Conservation (phyloP, 2,329 filamentous ascomycete genomes). For the Pestalotiopsis sp. region DNA sequence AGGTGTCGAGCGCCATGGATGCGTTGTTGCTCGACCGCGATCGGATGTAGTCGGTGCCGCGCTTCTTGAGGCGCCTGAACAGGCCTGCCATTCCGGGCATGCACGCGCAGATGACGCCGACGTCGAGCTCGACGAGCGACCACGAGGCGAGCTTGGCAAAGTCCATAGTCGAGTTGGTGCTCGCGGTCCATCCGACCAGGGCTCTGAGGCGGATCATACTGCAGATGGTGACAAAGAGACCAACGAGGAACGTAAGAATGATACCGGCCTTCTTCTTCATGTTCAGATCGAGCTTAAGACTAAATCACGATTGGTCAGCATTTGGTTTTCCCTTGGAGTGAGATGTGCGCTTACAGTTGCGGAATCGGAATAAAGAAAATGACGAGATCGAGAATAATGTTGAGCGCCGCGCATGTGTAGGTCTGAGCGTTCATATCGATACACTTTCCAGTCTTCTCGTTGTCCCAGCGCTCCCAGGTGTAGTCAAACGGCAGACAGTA, state of each 20-base stretch:
- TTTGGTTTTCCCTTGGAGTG: not conserved
- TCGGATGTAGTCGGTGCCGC: slow-evolving; percentile 20
- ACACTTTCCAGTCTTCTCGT: slow-evolving; percentile 18
- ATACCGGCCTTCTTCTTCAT: slow-evolving; percentile 18
- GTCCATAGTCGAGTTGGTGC: slow-evolving; percentile 14
- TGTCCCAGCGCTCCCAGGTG: slow-evolving; percentile 23
- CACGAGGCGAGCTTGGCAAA: slow-evolving; percentile 15
- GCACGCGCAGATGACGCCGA: slow-evolving; percentile 18
- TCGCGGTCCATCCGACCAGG: slow-evolving; percentile 13
- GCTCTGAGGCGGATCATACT: slow-evolving; percentile 16
- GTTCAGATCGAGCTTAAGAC: slow-evolving; percentile 14
- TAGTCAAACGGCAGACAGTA: slow-evolving; percentile 24
- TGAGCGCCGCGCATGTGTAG: slow-evolving; percentile 13
- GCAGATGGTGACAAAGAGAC: slow-evolving; percentile 21
- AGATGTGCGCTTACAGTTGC: slow-evolving; percentile 15
- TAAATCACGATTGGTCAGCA: not conserved
- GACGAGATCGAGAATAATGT: slow-evolving; percentile 17
- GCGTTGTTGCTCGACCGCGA: slow-evolving; percentile 16
- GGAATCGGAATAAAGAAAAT: slow-evolving; percentile 19
- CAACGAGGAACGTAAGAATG: slow-evolving; percentile 30
- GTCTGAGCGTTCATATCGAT: slow-evolving; percentile 17
- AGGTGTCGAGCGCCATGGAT: slow-evolving; percentile 4
- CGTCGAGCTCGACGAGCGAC: slow-evolving; percentile 18
- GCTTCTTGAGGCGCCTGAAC: slow-evolving; percentile 18
- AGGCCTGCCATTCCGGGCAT: slow-evolving; percentile 18